phyloP scores from a whole-genome alignment of 805 yeast species.

The Saturnispora serradocipensis region DNA sequence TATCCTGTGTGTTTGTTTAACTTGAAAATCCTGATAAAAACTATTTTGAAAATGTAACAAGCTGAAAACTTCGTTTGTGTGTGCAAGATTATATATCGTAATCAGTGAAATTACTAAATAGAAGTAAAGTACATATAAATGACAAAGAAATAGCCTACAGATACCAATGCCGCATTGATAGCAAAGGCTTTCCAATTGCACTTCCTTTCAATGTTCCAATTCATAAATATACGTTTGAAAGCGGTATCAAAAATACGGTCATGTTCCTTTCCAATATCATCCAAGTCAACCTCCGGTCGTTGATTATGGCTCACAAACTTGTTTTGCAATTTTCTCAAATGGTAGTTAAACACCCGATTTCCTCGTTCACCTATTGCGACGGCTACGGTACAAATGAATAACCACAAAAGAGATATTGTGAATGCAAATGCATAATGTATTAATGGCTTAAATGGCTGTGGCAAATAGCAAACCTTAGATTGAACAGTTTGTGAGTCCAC shows the following conservation, averaged over 20 bases:
- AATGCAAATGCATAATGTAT: conserved; percentile 14
- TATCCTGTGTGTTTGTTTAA: no score
- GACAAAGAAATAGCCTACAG: conserved; percentile 7
- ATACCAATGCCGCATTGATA: conserved; percentile 8
- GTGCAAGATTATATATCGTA: not conserved
- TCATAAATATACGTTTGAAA: conserved; percentile 8
- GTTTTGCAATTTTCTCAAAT: not conserved
- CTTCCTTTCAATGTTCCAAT: conserved; percentile 18
- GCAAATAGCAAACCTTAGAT: conserved; percentile 25
- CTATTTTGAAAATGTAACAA: no score
- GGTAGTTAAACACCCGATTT: not conserved
- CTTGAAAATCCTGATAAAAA: no score
- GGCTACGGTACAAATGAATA: conserved; percentile 16
- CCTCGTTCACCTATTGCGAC: conserved; percentile 9
- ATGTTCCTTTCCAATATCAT: conserved; percentile 7
- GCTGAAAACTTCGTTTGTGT: not conserved
- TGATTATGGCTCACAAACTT: not conserved
- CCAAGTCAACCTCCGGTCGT: conserved; percentile 3
- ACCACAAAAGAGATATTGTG: conserved; percentile 11
- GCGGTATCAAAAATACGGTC: not conserved
- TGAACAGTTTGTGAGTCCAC: conserved; percentile 22
- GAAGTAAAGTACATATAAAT: conserved; percentile 15
- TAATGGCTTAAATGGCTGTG: conserved; percentile 21
- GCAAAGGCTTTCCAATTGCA: conserved; percentile 10
- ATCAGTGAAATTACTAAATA: conserved; percentile 8